Evolutionary conservation across 2,329 filamentous ascomycete species (phyloP).

Genomic region (Fusarium foetens): DNA sequence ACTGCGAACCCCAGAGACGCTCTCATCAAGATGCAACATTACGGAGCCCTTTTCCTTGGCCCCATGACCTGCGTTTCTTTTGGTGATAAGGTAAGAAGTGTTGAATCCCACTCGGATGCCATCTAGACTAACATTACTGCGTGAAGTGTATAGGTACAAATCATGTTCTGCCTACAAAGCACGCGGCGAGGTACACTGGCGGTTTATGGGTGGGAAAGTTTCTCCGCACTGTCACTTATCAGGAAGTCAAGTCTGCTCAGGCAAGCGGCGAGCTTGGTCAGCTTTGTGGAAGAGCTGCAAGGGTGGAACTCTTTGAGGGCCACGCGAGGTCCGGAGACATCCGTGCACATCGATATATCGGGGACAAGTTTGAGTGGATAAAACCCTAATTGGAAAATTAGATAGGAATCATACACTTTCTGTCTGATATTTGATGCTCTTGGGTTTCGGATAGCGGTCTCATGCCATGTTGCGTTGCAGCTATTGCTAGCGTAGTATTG

Average conservation of each 20-base stretch:
- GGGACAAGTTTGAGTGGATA: not conserved
- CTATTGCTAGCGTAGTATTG: not conserved
- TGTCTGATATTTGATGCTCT: too few species aligned
- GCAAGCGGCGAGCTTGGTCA: not conserved
- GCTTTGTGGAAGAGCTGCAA: not conserved
- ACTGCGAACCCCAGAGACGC: not conserved
- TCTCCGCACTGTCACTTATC: not conserved
- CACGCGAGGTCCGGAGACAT: not conserved
- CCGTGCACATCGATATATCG: not conserved
- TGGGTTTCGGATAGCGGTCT: not conserved
- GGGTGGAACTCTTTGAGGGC: not conserved
- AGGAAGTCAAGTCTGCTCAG: not conserved
- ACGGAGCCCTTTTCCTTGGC: not conserved
- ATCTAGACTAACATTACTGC: not conserved
- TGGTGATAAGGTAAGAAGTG: not conserved
- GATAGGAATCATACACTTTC: too few species aligned
- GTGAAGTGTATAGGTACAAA: not conserved
- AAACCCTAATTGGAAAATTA: not conserved
- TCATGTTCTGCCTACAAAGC: not conserved
- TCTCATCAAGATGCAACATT: not conserved
- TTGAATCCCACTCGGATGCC: accelerated
- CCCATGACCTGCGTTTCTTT: not conserved
- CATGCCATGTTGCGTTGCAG: not conserved
- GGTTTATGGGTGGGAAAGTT: not conserved
- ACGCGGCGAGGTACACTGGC: not conserved